Percentiles rank a stretch among this genome's conserved stretches.
phyloP scores from a whole-genome alignment of 75 land plant genomes.

The Pseudotsuga menziesii region DNA sequence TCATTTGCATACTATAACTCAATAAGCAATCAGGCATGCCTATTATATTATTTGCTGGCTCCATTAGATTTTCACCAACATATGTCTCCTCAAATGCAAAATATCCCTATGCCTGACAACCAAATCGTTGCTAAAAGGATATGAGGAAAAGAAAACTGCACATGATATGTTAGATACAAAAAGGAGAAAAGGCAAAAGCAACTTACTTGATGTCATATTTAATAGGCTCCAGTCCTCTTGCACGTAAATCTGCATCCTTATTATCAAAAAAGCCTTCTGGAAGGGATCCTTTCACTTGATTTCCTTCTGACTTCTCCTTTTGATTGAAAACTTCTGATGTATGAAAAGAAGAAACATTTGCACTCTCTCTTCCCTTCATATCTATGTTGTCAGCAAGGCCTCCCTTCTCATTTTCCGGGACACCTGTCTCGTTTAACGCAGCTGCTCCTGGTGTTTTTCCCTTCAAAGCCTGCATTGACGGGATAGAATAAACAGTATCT shows the following conservation, averaged over 20 bases:
- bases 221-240: slow-evolving; percentile 83
- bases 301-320: slow-evolving; percentile 14
- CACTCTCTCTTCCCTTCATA: neutral
- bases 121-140: neutral
- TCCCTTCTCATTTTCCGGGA: slow-evolving; percentile 2
- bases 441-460: slow-evolving; percentile 5
- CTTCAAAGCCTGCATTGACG: neutral
- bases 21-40: no score
- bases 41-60: no score
- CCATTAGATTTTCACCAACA: neutral
- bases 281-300: slow-evolving; percentile 38
- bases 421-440: neutral
- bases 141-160: neutral
- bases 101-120: neutral
- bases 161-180: neutral
- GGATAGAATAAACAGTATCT: neutral
- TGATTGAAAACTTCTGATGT: slow-evolving; percentile 6
- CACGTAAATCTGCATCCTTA: slow-evolving; percentile 87
- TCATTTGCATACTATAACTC: no score
- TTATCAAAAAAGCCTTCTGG: slow-evolving; percentile 93
- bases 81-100: neutral
- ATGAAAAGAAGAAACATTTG: neutral
- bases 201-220: slow-evolving; percentile 84
- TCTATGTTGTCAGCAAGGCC: neutral
- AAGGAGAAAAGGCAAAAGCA: neutral